phyloP scores from a whole-genome alignment of 345 rosid genomes.

The Eucalyptus virginea region DNA sequence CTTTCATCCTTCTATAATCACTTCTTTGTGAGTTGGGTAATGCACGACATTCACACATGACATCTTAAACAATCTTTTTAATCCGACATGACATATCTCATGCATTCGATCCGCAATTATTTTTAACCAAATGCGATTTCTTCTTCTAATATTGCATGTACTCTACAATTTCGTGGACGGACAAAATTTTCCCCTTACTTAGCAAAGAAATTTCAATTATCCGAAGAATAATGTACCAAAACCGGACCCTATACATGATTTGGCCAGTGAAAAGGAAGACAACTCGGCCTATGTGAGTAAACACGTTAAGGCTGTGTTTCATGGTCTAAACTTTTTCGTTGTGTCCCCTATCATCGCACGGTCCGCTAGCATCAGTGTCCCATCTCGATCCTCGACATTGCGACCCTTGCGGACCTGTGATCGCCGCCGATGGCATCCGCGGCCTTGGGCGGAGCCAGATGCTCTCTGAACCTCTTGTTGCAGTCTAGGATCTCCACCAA shows the following conservation, averaged over 20 bases:
- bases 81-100: background rate
- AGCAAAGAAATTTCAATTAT: background rate
- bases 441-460: background rate
- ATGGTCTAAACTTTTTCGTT: background rate
- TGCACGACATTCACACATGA: background rate
- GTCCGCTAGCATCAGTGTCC: background rate
- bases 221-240: background rate
- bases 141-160: background rate
- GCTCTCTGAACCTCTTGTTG: background rate
- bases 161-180: background rate
- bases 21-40: background rate
- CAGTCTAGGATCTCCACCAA: background rate
- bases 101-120: background rate
- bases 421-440: background rate
- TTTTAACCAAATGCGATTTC: background rate
- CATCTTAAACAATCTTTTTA: background rate
- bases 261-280: background rate
- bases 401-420: background rate
- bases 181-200: background rate
- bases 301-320: background rate
- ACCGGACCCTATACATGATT: background rate
- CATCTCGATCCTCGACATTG: background rate
- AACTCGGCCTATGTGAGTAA: background rate
- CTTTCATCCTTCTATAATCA: background rate
- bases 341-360: background rate